phyloP scores from a whole-genome alignment of 441 rosid species.

The Macaranga tanarius region DNA sequence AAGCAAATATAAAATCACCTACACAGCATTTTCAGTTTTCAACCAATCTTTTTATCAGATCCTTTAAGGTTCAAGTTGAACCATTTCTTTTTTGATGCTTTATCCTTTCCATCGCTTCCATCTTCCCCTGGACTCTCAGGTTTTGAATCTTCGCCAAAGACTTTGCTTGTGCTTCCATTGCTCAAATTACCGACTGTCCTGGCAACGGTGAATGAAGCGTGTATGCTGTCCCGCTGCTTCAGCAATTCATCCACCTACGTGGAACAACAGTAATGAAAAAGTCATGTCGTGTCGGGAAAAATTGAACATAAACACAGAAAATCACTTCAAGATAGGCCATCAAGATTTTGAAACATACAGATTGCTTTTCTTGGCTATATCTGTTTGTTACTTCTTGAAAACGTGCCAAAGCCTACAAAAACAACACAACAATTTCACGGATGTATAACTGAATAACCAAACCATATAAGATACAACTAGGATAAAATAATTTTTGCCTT shows the following conservation, averaged over 20 bases:
- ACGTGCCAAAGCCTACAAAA: slow-evolving; percentile 78
- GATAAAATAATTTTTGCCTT: slow-evolving; percentile 44
- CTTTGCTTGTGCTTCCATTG: slow-evolving; percentile 68
- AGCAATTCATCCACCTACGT: slow-evolving; percentile 83
- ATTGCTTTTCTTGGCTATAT: slow-evolving; percentile 87
- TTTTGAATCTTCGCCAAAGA: slow-evolving; percentile 57
- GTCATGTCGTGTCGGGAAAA: not conserved
- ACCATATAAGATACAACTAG: not conserved
- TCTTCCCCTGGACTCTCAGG: slow-evolving; percentile 67
- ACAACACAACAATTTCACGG: slow-evolving; percentile 15
- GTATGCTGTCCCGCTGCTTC: slow-evolving; percentile 80
- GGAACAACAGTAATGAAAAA: slow-evolving; percentile 13
- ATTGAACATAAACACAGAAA: slow-evolving; percentile 7
- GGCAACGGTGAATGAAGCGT: slow-evolving; percentile 64
- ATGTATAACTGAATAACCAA: not conserved
- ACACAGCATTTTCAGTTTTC: slow-evolving; percentile 21
- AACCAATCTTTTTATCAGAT: slow-evolving; percentile 68
- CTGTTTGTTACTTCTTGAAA: slow-evolving; percentile 93
- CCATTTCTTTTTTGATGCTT: slow-evolving; percentile 89
- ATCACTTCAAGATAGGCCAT: not conserved
- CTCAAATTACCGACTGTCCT: slow-evolving; percentile 43
- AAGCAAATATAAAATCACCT: slow-evolving; percentile 21
- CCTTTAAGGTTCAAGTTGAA: slow-evolving; percentile 84
- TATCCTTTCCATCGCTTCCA: slow-evolving; percentile 79
- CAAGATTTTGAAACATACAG: slow-evolving; percentile 47